Evolutionary conservation across 2,329 filamentous ascomycete genomes (phyloP).

Genomic region (Talaromyces piceae): DNA sequence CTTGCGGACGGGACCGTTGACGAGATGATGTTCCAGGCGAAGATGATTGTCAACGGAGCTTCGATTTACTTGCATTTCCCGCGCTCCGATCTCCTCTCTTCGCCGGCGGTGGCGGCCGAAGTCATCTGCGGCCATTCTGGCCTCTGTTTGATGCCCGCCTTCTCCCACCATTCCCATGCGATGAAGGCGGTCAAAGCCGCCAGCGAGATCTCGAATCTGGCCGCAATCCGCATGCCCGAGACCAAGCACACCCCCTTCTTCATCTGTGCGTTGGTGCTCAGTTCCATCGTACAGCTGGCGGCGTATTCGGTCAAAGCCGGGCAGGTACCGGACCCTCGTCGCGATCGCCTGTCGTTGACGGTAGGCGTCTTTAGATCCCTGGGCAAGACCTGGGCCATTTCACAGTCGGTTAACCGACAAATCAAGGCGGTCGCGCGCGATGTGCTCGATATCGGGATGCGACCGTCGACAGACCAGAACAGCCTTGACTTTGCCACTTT

Average conservation of each 20-base stretch:
- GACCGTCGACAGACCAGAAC: constrained; percentile 26
- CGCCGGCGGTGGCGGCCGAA: constrained; percentile 42
- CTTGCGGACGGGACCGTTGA: constrained; percentile 65
- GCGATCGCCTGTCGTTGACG: constrained; percentile 69
- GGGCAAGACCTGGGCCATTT: constrained; percentile 64
- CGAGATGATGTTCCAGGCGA: constrained; percentile 86
- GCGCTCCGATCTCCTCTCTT: constrained; percentile 61
- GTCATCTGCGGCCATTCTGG: constrained; percentile 38
- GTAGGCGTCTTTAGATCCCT: constrained; percentile 67
- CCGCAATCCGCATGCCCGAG: constrained; percentile 50
- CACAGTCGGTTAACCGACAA: constrained; percentile 61
- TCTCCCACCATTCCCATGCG: constrained; percentile 52
- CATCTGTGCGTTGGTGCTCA: constrained; percentile 69
- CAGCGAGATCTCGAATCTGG: constrained; percentile 68
- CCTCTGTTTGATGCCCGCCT: constrained; percentile 31
- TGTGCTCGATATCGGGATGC: constrained; percentile 45
- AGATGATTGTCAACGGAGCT: constrained; percentile 62
- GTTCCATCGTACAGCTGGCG: constrained; percentile 72
- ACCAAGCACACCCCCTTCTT: constrained; percentile 76
- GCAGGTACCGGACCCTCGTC: constrained; percentile 50
- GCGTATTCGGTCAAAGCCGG: constrained; percentile 59
- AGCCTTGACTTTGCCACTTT: constrained; percentile 26
- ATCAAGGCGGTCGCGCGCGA: constrained; percentile 74
- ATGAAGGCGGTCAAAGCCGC: constrained; percentile 74
- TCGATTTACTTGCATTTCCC: constrained; percentile 73